Evolutionary conservation across 305 asterid genomes (phyloP).

Genomic region (Rubia peregrina): DNA sequence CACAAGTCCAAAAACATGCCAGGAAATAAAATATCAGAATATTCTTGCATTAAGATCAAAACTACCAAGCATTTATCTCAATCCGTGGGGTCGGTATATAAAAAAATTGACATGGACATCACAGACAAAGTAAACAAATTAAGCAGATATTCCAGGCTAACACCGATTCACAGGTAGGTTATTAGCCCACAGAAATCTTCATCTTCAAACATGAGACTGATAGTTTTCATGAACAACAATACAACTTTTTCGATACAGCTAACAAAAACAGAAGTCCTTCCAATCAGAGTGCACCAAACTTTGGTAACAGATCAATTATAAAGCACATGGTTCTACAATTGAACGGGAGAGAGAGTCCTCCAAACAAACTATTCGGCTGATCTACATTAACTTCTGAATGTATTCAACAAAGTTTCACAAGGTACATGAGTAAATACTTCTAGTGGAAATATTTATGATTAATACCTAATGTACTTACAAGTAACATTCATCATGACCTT

Average conservation of each 20-base stretch:
- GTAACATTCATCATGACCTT: background rate
- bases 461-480: background rate
- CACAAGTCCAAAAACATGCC: background rate
- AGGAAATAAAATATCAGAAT: background rate
- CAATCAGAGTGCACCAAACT: background rate
- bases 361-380: background rate
- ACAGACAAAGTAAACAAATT: no score
- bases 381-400: background rate
- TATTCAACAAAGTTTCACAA: background rate
- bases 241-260: background rate
- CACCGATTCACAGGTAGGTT: background rate
- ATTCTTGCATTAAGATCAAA: background rate
- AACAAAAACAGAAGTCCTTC: background rate
- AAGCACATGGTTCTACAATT: background rate
- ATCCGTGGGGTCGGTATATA: no score
- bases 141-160: background rate
- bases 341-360: no score
- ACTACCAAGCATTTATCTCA: background rate
- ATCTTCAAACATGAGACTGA: background rate
- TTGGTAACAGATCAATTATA: background rate
- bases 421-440: background rate
- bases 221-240: background rate
- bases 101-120: no score
- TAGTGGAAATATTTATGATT: background rate
- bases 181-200: no score